These are phyloP conservation scores for Penicillium olsonii DNA, from an alignment of 2,329 filamentous ascomycete species.

Conservation along the genomic window DNA sequence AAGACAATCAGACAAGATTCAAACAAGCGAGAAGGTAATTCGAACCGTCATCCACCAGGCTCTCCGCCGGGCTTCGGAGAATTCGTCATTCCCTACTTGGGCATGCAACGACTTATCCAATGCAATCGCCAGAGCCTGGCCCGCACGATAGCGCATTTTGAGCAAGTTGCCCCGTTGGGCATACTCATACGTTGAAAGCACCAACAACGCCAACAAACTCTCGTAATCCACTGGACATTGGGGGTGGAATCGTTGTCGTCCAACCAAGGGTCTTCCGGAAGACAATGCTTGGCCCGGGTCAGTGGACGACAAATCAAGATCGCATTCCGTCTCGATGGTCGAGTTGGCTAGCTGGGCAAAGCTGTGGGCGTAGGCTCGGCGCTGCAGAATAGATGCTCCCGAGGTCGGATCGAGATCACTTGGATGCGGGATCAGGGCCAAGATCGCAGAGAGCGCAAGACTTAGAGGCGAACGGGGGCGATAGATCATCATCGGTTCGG, in stretches of 20 bases:
- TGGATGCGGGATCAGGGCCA: constrained; percentile 46
- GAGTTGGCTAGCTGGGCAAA: constrained; percentile 43
- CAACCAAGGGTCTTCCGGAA: constrained; percentile 31
- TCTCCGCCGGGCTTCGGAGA: constrained; percentile 43
- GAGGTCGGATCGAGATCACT: constrained; percentile 40
- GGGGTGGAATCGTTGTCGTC: constrained; percentile 41
- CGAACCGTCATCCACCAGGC: constrained; percentile 53
- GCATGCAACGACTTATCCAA: constrained; percentile 47
- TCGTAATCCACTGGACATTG: constrained; percentile 45
- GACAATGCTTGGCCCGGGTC: constrained; percentile 44
- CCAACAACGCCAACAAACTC: constrained; percentile 41
- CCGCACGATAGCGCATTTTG: constrained; percentile 49
- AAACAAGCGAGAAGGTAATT: neutral
- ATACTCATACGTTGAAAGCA: constrained; percentile 50
- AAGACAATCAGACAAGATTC: neutral
- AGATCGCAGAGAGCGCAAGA: constrained; percentile 45
- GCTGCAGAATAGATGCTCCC: constrained; percentile 35
- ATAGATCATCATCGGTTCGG: constrained; percentile 36
- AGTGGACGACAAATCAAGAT: constrained; percentile 42
- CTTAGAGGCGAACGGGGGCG: constrained; percentile 45
- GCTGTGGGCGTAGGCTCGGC: constrained; percentile 42
- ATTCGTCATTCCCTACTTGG: constrained; percentile 36
- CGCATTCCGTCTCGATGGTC: constrained; percentile 45
- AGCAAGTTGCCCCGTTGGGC: constrained; percentile 47
- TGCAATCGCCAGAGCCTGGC: constrained; percentile 46